phyloP scores from a whole-genome alignment of 2,329 filamentous ascomycete species.

The Botrytis byssoidea region DNA sequence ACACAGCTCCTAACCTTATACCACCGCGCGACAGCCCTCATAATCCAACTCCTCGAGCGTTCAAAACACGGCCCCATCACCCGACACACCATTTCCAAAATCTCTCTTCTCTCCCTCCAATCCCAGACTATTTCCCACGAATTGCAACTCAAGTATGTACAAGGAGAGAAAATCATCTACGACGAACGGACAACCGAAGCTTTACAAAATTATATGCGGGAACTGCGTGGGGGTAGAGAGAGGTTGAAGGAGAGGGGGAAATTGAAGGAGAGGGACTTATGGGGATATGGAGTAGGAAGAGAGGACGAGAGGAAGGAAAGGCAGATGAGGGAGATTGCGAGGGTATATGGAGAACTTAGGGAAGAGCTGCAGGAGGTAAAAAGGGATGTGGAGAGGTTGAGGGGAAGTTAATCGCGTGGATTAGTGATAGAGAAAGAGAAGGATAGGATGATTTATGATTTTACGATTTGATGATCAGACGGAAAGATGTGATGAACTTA shows the following conservation, averaged over 20 bases:
- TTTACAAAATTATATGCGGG: slow-evolving; percentile 32
- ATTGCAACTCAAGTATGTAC: slow-evolving; percentile 26
- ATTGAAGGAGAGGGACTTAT: slow-evolving; percentile 33
- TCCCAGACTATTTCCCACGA: slow-evolving; percentile 27
- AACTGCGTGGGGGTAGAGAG: slow-evolving; percentile 34
- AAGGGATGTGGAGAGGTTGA: slow-evolving; percentile 38
- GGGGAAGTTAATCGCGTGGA: slow-evolving; percentile 19
- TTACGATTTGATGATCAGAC: background rate
- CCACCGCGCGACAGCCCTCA: slow-evolving; percentile 30
- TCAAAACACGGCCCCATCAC: slow-evolving; percentile 34
- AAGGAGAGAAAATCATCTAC: slow-evolving; percentile 35
- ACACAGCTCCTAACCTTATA: slow-evolving; percentile 30
- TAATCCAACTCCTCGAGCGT: slow-evolving; percentile 37
- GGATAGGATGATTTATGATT: background rate
- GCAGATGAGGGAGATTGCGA: slow-evolving; percentile 39
- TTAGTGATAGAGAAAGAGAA: background rate
- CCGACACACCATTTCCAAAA: slow-evolving; percentile 29
- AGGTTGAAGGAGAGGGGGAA: slow-evolving; percentile 33
- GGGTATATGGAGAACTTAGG: slow-evolving; percentile 36
- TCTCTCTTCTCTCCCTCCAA: slow-evolving; percentile 27
- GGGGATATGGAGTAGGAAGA: slow-evolving; percentile 38
- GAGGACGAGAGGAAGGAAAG: slow-evolving; percentile 34
- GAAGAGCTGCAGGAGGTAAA: slow-evolving; percentile 36
- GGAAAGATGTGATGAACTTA: background rate
- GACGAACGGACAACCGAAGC: slow-evolving; percentile 33